Evolutionary conservation across 2,329 filamentous ascomycete species (phyloP), one percentile per base, ranked within the genome.

Genomic region (Apiospora marii): DNA sequence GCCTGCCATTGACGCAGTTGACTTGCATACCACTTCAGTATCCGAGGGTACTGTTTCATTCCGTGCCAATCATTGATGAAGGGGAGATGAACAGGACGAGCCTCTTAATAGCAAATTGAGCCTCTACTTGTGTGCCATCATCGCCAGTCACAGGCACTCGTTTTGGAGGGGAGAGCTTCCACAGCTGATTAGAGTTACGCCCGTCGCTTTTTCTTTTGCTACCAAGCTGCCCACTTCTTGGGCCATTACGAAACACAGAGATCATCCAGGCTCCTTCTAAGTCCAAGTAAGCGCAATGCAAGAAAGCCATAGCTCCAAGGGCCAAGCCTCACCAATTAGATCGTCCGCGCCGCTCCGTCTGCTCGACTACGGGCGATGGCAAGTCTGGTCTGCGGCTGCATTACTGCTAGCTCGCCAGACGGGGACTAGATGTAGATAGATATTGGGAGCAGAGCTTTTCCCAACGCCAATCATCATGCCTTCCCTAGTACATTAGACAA

Each of bases 221-320:
- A 37, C 58, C 58, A 64, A 64, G 58, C 58, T 64, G 58, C 58
- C 58, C 58, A 64, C 58, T 64, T 64, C 58, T 61, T 64, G 58
- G 58, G 34, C 22, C 58, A 64, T 64, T 64, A 64, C 58, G 58
- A 64, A 64, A 64, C 58, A 64, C 58, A 64, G 58, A 64, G 58
- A 64, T 61, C 53, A 61, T 64, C 58, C 58, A 64, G 19, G 34
- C 58, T 51, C 58, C 58, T 19, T 64, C 58, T 41, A n/a, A 64
- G 34, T 64, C 41, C 34, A 64, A 41, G 19, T 41, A 64, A 64
- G 58, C 58, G 58, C 58, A 64, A 64, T 64, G 58, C 58, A 41
- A 64, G 30, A 64, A 64, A 64, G 58, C 58, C 58, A 41, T 64
- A 64, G 58, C 58, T 64, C 19, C 58, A 41, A 10, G 58, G 19